A percentile compares a stretch with the other conserved stretches of the same genome.
Conservation (phyloP, 1,139 yeast genomes). For the Meyerozyma carpophila region DNA sequence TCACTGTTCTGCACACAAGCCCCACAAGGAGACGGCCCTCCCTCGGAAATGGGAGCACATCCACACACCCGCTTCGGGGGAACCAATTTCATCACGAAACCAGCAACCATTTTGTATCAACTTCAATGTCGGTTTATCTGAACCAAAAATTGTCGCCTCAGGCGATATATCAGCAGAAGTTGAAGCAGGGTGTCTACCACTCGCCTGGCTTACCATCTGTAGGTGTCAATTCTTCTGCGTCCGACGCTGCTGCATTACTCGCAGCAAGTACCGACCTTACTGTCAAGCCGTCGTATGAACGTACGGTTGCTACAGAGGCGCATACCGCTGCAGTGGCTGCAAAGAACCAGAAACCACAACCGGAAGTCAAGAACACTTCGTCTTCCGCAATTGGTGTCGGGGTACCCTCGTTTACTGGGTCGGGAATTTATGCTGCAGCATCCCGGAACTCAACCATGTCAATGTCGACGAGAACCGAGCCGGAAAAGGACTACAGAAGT, state of each 20-base stretch:
- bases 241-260: conserved; percentile 71
- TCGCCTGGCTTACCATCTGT: conserved; percentile 64
- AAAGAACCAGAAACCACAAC: conserved; percentile 30
- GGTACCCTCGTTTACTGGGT: conserved; percentile 30
- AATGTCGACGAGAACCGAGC: conserved; percentile 46
- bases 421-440: conserved; percentile 38
- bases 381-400: conserved; percentile 31
- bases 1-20: neutral
- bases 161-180: conserved; percentile 72
- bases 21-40: neutral
- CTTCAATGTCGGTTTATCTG: conserved; percentile 1
- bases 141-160: conserved; percentile 46
- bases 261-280: conserved; percentile 65
- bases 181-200: conserved; percentile 68
- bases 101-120: neutral
- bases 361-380: conserved; percentile 38
- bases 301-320: conserved; percentile 61
- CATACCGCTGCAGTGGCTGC: conserved; percentile 63
- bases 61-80: neutral
- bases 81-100: neutral
- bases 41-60: neutral
- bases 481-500: conserved; percentile 37
- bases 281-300: conserved; percentile 56
- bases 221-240: conserved; percentile 67
- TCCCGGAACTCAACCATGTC: conserved; percentile 37